Base-by-base conservation (phyloP, 2,329 filamentous ascomycete genomes). In the Colletotrichum sp. region DNA sequence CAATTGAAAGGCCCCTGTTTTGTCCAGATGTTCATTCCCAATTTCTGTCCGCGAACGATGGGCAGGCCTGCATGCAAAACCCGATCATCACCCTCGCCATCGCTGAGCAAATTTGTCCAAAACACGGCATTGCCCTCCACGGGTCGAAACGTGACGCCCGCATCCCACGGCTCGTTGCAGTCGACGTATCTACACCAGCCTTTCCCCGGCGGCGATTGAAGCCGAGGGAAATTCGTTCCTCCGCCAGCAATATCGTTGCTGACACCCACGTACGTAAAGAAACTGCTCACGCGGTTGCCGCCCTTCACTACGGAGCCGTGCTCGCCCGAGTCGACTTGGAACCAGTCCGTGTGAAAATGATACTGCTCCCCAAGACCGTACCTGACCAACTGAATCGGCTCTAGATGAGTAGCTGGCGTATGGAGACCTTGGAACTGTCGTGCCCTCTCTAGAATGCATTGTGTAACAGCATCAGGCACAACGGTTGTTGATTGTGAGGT, bases 11-110 rank as follows among this genome's bases (percentile, higher is more conserved):
- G 81, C 24, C 81, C 82, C 77, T 85, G 82, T 61, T 83, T 80
- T 18, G 84, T 86, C 84, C 84, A 87, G 67, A 86, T 86, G 32
- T 87, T 87, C 84, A 86, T 85, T 21, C 85, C 85, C 63, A 85
- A 81, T 79, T 87, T 86, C 36, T 80, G 80, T 6, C 85, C 85
- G 30, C 80, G 83, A 4, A 81, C 83, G n/a, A 86, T 81, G 3
- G 84, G 84, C 73, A 86, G 67, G 6, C 85, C 85, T 18, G 84
- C 84, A 72, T 86, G 85, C 55, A 86, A 74, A 13, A 83, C 86
- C n/a, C 83, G 79, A 75, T 83, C 80, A 67, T 86, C 84, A 0
- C 85, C 85, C 1, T 77, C 43, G 4, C 83, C 82, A 14, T 83
- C 81, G 7, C 81, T 79, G 21, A 81, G 78, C 73, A 87, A 71